These are phyloP conservation scores for Micractinium sp. DNA, from an alignment of 139 green algal species.

Conservation along the genomic window DNA sequence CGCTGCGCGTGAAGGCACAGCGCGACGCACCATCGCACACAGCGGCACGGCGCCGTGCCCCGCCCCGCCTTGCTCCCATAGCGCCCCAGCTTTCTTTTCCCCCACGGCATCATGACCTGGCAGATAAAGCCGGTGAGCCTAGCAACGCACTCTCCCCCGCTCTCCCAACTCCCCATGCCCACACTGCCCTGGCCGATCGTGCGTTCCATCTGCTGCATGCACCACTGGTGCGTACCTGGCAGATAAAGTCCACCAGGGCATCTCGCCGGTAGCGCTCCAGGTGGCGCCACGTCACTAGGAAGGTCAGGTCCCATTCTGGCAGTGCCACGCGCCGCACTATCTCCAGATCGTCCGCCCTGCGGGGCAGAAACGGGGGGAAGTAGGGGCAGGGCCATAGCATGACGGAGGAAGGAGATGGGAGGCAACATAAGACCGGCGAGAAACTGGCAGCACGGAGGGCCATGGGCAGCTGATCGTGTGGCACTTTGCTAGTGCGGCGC, in stretches of 20 bases:
- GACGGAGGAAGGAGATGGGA: not conserved
- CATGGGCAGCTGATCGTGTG: too few relatives aligned
- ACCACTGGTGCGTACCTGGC: constrained; percentile 6
- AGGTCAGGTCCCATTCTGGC: constrained; percentile 64
- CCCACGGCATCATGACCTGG: too few relatives aligned
- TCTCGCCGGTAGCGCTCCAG: constrained; percentile 46
- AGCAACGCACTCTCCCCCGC: too few relatives aligned
- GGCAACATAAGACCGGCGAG: not conserved
- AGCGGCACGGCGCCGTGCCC: not conserved
- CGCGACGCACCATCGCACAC: not conserved
- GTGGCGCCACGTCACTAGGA: constrained; percentile 73
- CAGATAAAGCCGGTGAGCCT: too few relatives aligned
- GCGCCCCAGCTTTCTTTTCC: too few relatives aligned
- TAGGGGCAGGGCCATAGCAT: not conserved
- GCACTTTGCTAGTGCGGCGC: too few relatives aligned
- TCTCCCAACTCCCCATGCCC: not conserved
- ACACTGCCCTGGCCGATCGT: too few relatives aligned
- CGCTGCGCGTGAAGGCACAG: not conserved
- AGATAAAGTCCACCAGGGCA: constrained; percentile 71
- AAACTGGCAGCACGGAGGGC: too few relatives aligned
- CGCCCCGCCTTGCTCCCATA: not conserved
- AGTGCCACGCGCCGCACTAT: constrained; percentile 64
- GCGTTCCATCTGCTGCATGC: not conserved
- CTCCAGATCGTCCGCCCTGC: constrained; percentile 63
- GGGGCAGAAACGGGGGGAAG: not conserved